Percentiles rank a stretch among this genome's conserved stretches.
phyloP scores from a whole-genome alignment of 2,329 filamentous ascomycete genomes.

The Sordariomycetes sp. region DNA sequence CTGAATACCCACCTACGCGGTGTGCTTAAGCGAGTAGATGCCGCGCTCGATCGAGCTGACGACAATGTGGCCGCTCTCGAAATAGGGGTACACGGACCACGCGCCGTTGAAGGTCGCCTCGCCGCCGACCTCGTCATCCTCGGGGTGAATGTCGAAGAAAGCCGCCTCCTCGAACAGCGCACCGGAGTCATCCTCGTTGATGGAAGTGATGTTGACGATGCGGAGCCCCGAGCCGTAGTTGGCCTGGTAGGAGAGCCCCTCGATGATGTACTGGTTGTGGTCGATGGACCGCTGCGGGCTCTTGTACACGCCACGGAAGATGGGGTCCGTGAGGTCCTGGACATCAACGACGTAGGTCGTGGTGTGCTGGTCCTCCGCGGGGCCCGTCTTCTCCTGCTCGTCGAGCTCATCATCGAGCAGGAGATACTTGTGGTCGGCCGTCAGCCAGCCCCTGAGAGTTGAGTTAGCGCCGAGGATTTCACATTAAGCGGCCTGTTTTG shows the following conservation, averaged over 20 bases:
- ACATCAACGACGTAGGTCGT: slow-evolving; percentile 41
- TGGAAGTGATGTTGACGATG: slow-evolving; percentile 19
- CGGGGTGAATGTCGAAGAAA: slow-evolving; percentile 35
- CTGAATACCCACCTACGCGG: background rate
- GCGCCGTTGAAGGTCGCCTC: slow-evolving; percentile 25
- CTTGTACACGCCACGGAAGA: slow-evolving; percentile 27
- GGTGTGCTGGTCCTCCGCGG: slow-evolving; percentile 25
- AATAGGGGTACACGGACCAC: slow-evolving; percentile 36
- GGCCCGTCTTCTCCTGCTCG: slow-evolving; percentile 26
- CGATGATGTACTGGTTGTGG: slow-evolving; percentile 33
- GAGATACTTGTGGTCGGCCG: slow-evolving; percentile 27
- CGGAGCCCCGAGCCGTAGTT: slow-evolving; percentile 37
- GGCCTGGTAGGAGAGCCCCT: slow-evolving; percentile 30
- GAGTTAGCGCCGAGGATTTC: slow-evolving; percentile 9
- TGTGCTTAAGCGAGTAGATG: slow-evolving; percentile 28
- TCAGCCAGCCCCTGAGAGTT: slow-evolving; percentile 39
- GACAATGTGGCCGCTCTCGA: slow-evolving; percentile 31
- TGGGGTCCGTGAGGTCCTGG: slow-evolving; percentile 23
- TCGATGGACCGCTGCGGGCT: slow-evolving; percentile 25
- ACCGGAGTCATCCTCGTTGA: slow-evolving; percentile 25
- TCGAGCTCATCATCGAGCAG: slow-evolving; percentile 43
- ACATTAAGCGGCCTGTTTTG: no score
- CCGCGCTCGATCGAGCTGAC: slow-evolving; percentile 39
- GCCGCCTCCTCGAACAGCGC: slow-evolving; percentile 25
- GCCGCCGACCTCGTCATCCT: slow-evolving; percentile 27